A percentile compares a stretch with the other conserved stretches of the same genome.
Conservation (phyloP, 2,329 filamentous ascomycete species). For the Trichoderma lentiforme region DNA sequence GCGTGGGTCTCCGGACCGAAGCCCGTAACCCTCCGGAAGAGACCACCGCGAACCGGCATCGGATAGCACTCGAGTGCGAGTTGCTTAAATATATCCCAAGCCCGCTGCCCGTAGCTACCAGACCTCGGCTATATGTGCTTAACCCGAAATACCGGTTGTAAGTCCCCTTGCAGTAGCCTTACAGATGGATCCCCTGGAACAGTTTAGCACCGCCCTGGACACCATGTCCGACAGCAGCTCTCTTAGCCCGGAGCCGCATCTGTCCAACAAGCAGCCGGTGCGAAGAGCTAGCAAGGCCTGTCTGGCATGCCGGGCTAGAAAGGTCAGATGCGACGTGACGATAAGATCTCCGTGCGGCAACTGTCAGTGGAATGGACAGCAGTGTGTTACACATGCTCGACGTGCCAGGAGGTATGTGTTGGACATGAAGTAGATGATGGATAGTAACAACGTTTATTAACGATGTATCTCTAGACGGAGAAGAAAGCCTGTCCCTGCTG, state of each 20-base stretch:
- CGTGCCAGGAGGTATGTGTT: not conserved
- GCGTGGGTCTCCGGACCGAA: conserved; percentile 12
- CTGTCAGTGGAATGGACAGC: conserved; percentile 11
- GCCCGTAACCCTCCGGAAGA: not conserved
- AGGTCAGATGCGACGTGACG: conserved; percentile 12
- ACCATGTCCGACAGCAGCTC: conserved; percentile 2
- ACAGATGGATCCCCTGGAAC: conserved; percentile 11
- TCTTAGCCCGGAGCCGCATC: conserved; percentile 6
- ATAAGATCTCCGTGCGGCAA: conserved; percentile 11
- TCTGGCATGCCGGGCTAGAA: conserved; percentile 7
- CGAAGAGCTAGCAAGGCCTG: conserved; percentile 14
- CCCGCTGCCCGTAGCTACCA: not conserved
- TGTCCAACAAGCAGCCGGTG: conserved; percentile 7
- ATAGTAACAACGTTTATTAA: not conserved
- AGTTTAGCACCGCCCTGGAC: not conserved
- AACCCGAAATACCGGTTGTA: not conserved
- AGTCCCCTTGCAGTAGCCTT: not conserved
- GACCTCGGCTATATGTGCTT: conserved; percentile 5
- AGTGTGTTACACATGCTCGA: conserved; percentile 14
- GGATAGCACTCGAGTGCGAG: not conserved
- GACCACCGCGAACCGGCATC: not conserved
- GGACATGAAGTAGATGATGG: not conserved
- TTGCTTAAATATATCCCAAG: not conserved
- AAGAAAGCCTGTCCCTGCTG: not conserved
- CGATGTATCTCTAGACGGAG: not conserved